These are phyloP conservation scores for Magnusiomyces starmeri DNA, from an alignment of 1,139 yeast genomes.

Conservation along the genomic window DNA sequence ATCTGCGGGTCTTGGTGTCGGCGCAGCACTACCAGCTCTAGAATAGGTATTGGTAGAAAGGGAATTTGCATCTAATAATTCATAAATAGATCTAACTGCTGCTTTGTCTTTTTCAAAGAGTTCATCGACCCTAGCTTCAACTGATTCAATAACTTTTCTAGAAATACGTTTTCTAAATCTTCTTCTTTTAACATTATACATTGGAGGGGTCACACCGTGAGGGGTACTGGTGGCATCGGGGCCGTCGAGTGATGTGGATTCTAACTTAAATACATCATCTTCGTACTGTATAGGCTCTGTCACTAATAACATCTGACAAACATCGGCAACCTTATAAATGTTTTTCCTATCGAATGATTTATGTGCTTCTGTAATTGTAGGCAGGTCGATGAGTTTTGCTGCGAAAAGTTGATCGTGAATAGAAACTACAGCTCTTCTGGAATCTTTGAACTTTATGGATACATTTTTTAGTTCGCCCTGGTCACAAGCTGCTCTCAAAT, in stretches of 20 bases:
- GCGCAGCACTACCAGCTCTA: slow-evolving; percentile 7
- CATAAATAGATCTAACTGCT: slow-evolving; percentile 76
- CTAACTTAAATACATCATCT: slow-evolving; percentile 42
- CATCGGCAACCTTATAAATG: slow-evolving; percentile 77
- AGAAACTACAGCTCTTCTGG: slow-evolving; percentile 62
- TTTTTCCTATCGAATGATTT: slow-evolving; percentile 88
- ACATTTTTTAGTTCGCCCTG: slow-evolving; percentile 72
- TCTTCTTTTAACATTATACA: slow-evolving; percentile 47
- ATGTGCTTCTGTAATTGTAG: slow-evolving; percentile 79
- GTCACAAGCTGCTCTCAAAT: slow-evolving; percentile 71
- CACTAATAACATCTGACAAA: slow-evolving; percentile 79
- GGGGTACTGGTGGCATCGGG: slow-evolving; percentile 44
- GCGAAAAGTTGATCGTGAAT: slow-evolving; percentile 58
- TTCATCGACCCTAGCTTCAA: slow-evolving; percentile 74
- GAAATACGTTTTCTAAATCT: slow-evolving; percentile 48
- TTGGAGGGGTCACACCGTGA: slow-evolving; percentile 83
- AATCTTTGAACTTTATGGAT: slow-evolving; percentile 72
- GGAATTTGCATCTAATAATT: slow-evolving; percentile 52
- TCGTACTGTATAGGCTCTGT: slow-evolving; percentile 54
- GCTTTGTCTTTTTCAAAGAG: slow-evolving; percentile 69
- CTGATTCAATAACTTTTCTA: slow-evolving; percentile 47
- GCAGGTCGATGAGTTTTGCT: slow-evolving; percentile 82
- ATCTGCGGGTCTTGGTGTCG: slow-evolving; percentile 13
- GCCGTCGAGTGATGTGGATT: slow-evolving; percentile 36
- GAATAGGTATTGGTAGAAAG: neutral